Evolutionary conservation across 495 filamentous ascomycete species (phyloP).

Genomic region (Lentithecium fluviatile): DNA sequence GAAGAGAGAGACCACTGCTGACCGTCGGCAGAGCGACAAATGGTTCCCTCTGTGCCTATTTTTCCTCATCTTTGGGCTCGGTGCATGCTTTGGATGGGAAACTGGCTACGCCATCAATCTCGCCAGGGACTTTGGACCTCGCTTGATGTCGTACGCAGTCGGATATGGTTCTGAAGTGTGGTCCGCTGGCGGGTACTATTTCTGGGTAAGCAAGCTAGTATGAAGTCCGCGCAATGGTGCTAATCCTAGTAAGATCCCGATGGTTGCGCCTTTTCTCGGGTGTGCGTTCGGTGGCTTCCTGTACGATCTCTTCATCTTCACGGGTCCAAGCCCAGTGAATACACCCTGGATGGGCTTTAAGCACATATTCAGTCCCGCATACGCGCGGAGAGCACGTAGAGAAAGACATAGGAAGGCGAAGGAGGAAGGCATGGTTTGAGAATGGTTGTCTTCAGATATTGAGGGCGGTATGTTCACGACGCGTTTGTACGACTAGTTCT

Average conservation of each 20-base stretch:
- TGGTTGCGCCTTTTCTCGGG: conserved; percentile 59
- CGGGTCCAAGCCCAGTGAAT: conserved; percentile 59
- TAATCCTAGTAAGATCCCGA: conserved; percentile 42
- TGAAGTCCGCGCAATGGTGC: too few species aligned
- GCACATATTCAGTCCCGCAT: conserved; percentile 28
- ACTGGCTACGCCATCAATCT: conserved; percentile 69
- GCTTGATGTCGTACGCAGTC: conserved; percentile 60
- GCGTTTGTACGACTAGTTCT: not conserved
- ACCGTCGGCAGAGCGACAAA: conserved; percentile 37
- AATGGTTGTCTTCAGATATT: too few species aligned
- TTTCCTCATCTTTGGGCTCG: conserved; percentile 67
- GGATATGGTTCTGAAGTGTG: conserved; percentile 66
- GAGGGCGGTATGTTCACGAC: too few species aligned
- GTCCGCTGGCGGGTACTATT: conserved; percentile 61
- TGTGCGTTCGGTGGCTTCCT: conserved; percentile 60
- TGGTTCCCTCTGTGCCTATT: conserved; percentile 59
- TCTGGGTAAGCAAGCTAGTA: conserved; percentile 52
- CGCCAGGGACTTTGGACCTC: conserved; percentile 65
- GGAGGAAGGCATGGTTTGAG: conserved; percentile 26
- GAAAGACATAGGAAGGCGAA: conserved; percentile 10
- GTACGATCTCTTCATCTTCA: conserved; percentile 63
- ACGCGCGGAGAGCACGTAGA: conserved; percentile 3
- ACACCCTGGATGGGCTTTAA: conserved; percentile 58
- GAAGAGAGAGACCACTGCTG: conserved; percentile 18
- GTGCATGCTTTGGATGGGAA: conserved; percentile 68